A percentile compares a stretch with the other conserved stretches of the same genome.
Evolutionary conservation across 176 grass and related monocot species (phyloP).

Genomic region (Pontederia paniculata): DNA sequence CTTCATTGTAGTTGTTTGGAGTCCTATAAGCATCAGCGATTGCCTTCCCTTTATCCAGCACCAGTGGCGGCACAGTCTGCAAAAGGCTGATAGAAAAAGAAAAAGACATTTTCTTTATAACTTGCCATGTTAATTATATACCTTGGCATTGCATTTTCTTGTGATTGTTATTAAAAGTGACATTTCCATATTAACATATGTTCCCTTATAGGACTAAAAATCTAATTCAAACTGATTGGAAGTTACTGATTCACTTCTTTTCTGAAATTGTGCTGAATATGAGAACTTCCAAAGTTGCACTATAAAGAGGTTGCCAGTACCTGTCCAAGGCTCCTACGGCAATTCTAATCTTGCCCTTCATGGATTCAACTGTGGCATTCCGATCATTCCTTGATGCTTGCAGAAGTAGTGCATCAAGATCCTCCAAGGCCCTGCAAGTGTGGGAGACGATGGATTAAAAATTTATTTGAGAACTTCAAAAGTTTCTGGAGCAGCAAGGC

Average conservation of each 20-base stretch:
- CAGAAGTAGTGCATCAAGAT: conserved; percentile 69
- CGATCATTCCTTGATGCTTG: conserved; percentile 63
- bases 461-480: background rate
- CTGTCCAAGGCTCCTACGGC: conserved; percentile 72
- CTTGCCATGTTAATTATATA: background rate
- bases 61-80: conserved; percentile 57
- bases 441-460: conserved; percentile 5
- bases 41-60: conserved; percentile 83
- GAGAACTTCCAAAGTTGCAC: background rate
- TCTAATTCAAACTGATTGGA: too few species aligned
- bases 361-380: conserved; percentile 52
- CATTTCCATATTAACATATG: too few species aligned
- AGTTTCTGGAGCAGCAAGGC: background rate
- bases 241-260: background rate
- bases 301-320: conserved; percentile 23
- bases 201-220: too few species aligned
- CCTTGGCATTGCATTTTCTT: background rate
- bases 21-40: conserved; percentile 81
- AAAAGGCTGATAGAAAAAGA: conserved; percentile 43
- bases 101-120: background rate
- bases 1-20: conserved; percentile 32
- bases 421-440: conserved; percentile 65
- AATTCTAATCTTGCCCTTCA: conserved; percentile 64
- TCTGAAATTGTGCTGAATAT: background rate
- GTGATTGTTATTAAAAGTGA: too few species aligned